Evolutionary conservation across 768 basidiomycete genomes (phyloP), one percentile per base, ranked within the genome.

Genomic region (Hygrocybe punicea): DNA sequence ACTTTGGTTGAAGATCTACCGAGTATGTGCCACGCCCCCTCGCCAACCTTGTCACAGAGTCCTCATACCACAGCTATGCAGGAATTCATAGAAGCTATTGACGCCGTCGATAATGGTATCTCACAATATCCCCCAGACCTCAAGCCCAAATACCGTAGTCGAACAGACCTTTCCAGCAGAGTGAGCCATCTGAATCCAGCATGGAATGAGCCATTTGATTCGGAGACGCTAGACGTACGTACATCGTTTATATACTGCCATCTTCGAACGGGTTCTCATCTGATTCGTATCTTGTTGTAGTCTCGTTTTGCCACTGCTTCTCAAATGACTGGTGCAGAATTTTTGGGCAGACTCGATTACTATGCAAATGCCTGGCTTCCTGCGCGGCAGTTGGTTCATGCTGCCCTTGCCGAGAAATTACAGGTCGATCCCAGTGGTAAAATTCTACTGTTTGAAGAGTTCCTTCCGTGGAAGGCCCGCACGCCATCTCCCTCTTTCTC

Each of bases 61-160:
- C 23, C 21, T 14, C 9, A 53, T 17, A 24, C n/a, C 40, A 19
- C 36, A 34, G 19, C 23, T 21, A 11, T 58, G 11, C 45, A 93
- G 85, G 91, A 94, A 68, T 93, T 96, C 65, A 88, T 99, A 45
- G 96, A 99, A 73, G 90, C 87, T 9, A 85, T 98, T 60, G 95
- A 97, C 71, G 96, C 82, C 4, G 87, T 94, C 68, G 96, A 99
- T 76, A 99, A 99, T 67, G 96, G 96, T 16, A 83, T 99, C 61
- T 81, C 85, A 2, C 90, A 92, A 66, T 94, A 91, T 70, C 77
- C 85, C 2, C 71, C 76, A 2, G 84, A 86, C 51, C 68, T 87
- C 55, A 76, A 81, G 59, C 82, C 89, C 8, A 80, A 75, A 56
- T 99, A 98, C 74, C 80, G 81, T 61, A 85, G 76, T 60, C 77